These are phyloP conservation scores for Asterionellopsis glacialis DNA, from an alignment of 108 stramenopile genomes.

Conservation along the genomic window DNA sequence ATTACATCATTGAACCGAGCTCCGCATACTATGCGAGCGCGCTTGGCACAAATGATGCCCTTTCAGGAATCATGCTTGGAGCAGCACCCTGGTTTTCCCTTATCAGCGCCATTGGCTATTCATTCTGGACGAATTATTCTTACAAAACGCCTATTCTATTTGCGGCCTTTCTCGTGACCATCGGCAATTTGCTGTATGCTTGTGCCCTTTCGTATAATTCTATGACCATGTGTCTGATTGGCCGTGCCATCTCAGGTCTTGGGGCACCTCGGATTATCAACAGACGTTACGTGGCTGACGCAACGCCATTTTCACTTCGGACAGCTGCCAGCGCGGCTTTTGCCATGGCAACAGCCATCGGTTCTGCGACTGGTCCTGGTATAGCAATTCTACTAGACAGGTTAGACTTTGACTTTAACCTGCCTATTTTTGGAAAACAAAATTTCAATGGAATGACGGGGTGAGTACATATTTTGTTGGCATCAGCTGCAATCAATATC, in stretches of 20 bases:
- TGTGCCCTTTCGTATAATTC: constrained; percentile 53
- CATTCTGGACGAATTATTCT: constrained; percentile 73
- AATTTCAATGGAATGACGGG: constrained; percentile 63
- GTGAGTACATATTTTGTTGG: too few species aligned
- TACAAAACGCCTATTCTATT: constrained; percentile 70
- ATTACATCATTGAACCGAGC: constrained; percentile 81
- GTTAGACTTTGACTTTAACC: constrained; percentile 45
- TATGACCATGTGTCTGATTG: constrained; percentile 61
- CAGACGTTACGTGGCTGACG: constrained; percentile 75
- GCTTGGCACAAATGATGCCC: constrained; percentile 62
- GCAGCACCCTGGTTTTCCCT: constrained; percentile 73
- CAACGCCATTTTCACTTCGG: constrained; percentile 50
- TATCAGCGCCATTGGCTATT: constrained; percentile 49
- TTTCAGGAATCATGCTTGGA: constrained; percentile 78
- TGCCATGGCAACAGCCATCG: constrained; percentile 63
- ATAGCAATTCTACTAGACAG: constrained; percentile 60
- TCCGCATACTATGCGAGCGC: constrained; percentile 72
- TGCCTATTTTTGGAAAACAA: constrained; percentile 45
- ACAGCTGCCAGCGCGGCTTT: constrained; percentile 66
- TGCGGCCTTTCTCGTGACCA: constrained; percentile 46
- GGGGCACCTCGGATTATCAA: constrained; percentile 78
- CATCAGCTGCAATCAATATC: too few species aligned
- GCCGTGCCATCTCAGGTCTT: constrained; percentile 68
- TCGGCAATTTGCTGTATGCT: constrained; percentile 78
- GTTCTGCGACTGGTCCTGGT: constrained; percentile 66